These are phyloP conservation scores for Clarireedia paspali DNA, from an alignment of 2,329 filamentous ascomycete species.

Conservation along the genomic window DNA sequence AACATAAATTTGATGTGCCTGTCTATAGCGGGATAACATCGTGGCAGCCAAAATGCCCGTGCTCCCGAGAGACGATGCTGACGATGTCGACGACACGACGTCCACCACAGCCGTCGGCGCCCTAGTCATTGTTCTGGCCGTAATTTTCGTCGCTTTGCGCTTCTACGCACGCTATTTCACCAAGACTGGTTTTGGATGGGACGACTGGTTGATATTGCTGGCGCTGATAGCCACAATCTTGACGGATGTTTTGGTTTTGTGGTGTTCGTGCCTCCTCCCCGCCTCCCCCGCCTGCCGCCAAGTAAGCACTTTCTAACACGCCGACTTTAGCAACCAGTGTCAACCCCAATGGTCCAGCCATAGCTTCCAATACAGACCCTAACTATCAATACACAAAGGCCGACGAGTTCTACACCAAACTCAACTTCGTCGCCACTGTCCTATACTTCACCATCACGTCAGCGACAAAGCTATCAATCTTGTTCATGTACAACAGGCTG, in stretches of 20 bases:
- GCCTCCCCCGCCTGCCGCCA: not conserved
- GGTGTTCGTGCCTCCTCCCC: not conserved
- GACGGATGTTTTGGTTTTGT: constrained; percentile 1
- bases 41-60: no score
- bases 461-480: not conserved
- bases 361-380: not conserved
- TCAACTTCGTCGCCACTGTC: not conserved
- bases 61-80: not conserved
- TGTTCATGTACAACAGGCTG: not conserved
- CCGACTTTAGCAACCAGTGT: not conserved
- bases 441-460: not conserved
- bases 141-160: not conserved
- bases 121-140: not conserved
- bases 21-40: no score
- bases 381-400: not conserved
- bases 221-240: not conserved
- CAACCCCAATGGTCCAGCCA: not conserved
- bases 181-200: not conserved
- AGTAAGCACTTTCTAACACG: not conserved
- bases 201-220: constrained; percentile 2
- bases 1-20: no score
- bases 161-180: not conserved
- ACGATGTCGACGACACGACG: not conserved
- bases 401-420: constrained; percentile 1
- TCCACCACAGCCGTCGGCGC: not conserved